Conservation (phyloP, 179 eudicot species). For the Carnegiea gigantea region DNA sequence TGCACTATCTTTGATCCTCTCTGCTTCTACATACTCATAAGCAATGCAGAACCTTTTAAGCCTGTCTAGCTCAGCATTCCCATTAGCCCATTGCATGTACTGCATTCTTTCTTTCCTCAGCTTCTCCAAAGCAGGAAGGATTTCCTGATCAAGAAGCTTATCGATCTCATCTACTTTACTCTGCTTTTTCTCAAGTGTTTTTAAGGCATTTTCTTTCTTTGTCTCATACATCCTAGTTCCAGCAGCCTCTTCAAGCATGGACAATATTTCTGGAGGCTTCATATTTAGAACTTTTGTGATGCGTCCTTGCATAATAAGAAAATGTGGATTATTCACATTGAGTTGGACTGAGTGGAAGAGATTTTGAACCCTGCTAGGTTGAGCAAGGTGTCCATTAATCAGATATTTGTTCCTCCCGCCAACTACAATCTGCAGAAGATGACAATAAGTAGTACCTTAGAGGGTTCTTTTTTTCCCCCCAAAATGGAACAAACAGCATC, state of each 20-base stretch:
- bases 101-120: constrained; percentile 90
- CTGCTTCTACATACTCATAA: constrained; percentile 84
- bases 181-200: constrained; percentile 95
- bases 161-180: constrained; percentile 96
- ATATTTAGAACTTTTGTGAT: constrained; percentile 94
- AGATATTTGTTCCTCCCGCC: constrained; percentile 98
- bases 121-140: constrained; percentile 93
- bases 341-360: constrained; percentile 98
- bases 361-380: constrained; percentile 95
- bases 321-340: constrained; percentile 96
- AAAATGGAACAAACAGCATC: neutral
- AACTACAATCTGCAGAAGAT: constrained; percentile 76
- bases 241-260: constrained; percentile 99
- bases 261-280: constrained; percentile 98
- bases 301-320: constrained; percentile 99
- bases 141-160: constrained; percentile 93
- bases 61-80: constrained; percentile 84
- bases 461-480: neutral
- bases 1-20: constrained; percentile 73
- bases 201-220: constrained; percentile 91
- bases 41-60: constrained; percentile 94
- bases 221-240: constrained; percentile 99
- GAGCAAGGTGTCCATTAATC: constrained; percentile 97
- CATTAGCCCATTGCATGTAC: constrained; percentile 98
- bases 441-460: constrained; percentile 11